Base-by-base conservation (phyloP, 78 protist species). In the Isochrysis galbana region DNA sequence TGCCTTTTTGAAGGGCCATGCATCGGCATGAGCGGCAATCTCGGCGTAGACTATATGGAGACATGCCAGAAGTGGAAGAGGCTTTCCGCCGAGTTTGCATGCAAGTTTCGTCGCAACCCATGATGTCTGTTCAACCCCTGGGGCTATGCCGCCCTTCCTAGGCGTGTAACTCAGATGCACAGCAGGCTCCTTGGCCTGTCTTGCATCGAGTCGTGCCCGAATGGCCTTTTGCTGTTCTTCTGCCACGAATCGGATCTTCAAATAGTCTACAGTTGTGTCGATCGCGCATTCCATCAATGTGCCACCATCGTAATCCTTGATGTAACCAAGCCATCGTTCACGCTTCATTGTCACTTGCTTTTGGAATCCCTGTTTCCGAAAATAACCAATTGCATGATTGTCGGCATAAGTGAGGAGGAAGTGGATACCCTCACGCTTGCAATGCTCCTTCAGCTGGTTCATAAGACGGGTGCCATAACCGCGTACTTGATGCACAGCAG, bases 221-320 rank as follows among this genome's bases (percentile, higher is more conserved):
- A 77, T 11, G 29, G 80, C 91, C 7, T 21, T 1, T 5, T 51
- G 78, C 92, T 90, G 92, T 39, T 44, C 39, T 32, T 46, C 41
- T 41, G 82, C 54, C 70, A 91, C 54, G 22, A 21, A 0, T 38
- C 55, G 72, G 36, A 69, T 54, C 69, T 61, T 25, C 55, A 80
- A 80, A 54, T 95, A 95, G 84, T 94, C 90, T 14, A 51, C 61
- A 7, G 7, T 7, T 14, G 61, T 51, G 61, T 67, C 39, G 87
- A 96, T n/a, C 44, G 29, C 5, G 90, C 95, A 95, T 55, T 95
- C 93, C 96, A 96, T 95, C 44, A 97, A 89, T 14, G 97, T 94
- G 39, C 96, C 99, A 25, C 98, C 98, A 44, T 96, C 98, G 90
- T 98, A 98, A 88, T 97, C 98, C 94, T 98, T 97, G 91, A 98